Evolutionary conservation across 1,139 yeast genomes (phyloP), one percentile per base, ranked within the genome.

Genomic region (Geotrichum klebahnii): DNA sequence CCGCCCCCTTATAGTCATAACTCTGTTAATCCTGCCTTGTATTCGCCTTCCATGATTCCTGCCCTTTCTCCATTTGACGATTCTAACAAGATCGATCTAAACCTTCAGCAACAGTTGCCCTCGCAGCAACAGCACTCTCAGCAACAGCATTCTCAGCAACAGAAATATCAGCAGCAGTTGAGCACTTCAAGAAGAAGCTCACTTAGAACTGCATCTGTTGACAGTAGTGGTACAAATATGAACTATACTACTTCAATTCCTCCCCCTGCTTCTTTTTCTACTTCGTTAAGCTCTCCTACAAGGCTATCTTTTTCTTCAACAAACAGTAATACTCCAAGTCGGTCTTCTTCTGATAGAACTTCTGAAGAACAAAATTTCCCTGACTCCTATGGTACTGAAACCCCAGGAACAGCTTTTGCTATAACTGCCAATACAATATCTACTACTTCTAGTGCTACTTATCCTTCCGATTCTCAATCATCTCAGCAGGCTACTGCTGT

Each of bases 21-120:
- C 34, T 40, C 44, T 36, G 5, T 29, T 26, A 14, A 20, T 16
- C 12, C 45, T 23, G 38, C 28, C 12, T 40, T 19, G 33, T 24
- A 23, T 16, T 12, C 38, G 38, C 38, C 38, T 16, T 34, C 34
- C 37, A 20, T 20, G 31, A n/a, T 17, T 12, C 38, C 48, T 22
- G 31, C 33, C 16, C 47, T 37, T 35, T 43, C 51, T 8, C 51
- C 51, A 17, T 48, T 48, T 26, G 51, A 48, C 22, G 51, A 48
- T 29, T 37, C 44, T 16, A 43, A 43, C 35, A 45, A 48, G 39
- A 38, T 48, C 19, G 44, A 47, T 10, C n/a, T 20, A 16, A 37
- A 16, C 23, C 24, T 31, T 10, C 31, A 26, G 24, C 35, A 45
- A n/a, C 41, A 22, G 31, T 20, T 14, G 32, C n/a, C n/a, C n/a